Evolutionary conservation across 805 yeast species (phyloP).

Genomic region (Wickerhamiella hasegawae): DNA sequence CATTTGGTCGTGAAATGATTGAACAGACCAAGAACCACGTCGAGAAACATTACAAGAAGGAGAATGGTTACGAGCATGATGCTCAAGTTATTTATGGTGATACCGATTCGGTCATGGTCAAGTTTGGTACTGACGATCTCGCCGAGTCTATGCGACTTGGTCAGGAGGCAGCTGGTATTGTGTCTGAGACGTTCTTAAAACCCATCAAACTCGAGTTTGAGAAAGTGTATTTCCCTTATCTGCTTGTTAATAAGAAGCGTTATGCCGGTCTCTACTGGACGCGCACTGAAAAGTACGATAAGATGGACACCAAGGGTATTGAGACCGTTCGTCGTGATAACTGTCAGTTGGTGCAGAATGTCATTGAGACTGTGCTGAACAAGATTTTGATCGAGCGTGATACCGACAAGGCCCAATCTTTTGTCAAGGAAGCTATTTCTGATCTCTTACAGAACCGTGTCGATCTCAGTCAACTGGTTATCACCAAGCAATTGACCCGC

Average conservation of each 20-base stretch:
- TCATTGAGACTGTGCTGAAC: constrained; percentile 79
- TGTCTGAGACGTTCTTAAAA: constrained; percentile 56
- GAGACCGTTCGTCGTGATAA: constrained; percentile 98
- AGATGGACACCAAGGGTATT: constrained; percentile 96
- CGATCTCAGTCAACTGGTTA: constrained; percentile 84
- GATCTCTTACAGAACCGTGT: constrained; percentile 80
- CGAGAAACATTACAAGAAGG: constrained; percentile 59
- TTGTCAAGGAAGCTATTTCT: constrained; percentile 75
- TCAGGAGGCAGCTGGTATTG: constrained; percentile 82
- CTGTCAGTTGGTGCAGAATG: constrained; percentile 86
- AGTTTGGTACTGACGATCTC: constrained; percentile 72
- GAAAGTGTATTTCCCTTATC: constrained; percentile 87
- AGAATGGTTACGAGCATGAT: constrained; percentile 71
- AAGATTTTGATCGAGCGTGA: constrained; percentile 75
- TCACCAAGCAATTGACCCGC: constrained; percentile 78
- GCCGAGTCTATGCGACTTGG: constrained; percentile 81
- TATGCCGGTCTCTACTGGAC: constrained; percentile 98
- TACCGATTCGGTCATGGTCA: constrained; percentile 98
- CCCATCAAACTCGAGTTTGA: constrained; percentile 95
- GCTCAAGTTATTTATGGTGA: constrained; percentile 94
- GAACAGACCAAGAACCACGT: constrained; percentile 80
- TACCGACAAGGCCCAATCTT: constrained; percentile 68
- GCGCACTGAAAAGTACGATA: constrained; percentile 75
- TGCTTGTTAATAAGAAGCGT: constrained; percentile 86
- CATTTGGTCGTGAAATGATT: constrained; percentile 95